These are phyloP conservation scores for Oryza longistaminata DNA, from an alignment of 176 grass and related monocot species.

Conservation along the genomic window DNA sequence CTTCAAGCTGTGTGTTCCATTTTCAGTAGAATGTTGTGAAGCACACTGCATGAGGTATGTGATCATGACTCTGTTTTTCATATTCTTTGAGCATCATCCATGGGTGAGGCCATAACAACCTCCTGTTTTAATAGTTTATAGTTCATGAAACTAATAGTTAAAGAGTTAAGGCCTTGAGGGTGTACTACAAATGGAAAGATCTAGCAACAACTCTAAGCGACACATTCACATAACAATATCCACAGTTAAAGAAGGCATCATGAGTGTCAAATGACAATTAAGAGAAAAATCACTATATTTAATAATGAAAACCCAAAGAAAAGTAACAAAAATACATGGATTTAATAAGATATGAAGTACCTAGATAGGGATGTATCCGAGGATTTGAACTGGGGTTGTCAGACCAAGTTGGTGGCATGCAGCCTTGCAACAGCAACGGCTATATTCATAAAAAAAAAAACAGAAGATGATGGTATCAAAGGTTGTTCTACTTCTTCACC, in stretches of 20 bases:
- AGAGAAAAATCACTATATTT: not conserved
- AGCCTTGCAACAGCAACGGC: not conserved
- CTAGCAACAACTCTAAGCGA: not conserved
- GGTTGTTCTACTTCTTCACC: not conserved
- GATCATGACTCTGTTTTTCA: not conserved
- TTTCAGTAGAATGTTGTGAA: not conserved
- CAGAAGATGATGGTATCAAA: not conserved
- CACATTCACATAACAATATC: no score
- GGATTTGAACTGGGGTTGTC: not conserved
- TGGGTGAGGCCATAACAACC: not conserved
- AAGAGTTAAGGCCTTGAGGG: not conserved
- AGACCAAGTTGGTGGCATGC: not conserved
- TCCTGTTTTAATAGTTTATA: not conserved
- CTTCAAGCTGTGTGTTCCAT: not conserved
- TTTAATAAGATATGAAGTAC: not conserved
- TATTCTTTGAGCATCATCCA: not conserved
- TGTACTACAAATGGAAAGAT: not conserved
- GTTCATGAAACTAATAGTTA: slow-evolving; percentile 6
- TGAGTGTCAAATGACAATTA: not conserved
- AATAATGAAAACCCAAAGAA: not conserved
- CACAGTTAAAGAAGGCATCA: not conserved
- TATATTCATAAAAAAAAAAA: not conserved
- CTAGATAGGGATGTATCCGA: not conserved
- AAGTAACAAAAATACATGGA: not conserved
- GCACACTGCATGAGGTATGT: slow-evolving; percentile 17